Evolutionary conservation across 139 green algal genomes (phyloP), one percentile per base, ranked within the genome.

Genomic region (Closterium sp.): DNA sequence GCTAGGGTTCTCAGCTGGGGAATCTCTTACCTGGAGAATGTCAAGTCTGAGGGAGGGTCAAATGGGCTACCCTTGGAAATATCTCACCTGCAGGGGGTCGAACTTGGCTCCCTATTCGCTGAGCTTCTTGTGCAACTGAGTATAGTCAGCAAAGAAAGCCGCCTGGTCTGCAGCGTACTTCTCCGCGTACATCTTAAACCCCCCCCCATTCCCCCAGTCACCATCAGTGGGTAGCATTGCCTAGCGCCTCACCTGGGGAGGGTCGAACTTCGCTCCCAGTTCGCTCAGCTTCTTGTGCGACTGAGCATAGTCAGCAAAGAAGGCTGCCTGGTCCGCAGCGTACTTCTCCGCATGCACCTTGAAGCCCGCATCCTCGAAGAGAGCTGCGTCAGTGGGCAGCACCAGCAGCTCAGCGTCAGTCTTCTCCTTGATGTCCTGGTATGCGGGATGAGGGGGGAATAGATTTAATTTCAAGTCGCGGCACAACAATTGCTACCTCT

Each of bases 301-400:
- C 38, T 91, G 90, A 0, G 92, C 92, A 88, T 98, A 98, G 90
- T 98, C 97, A 0, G 90, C 81, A 84, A 97, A 98, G 96, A 99
- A 99, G 16, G 94, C 95, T 3, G 92, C 97, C 93, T 99, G 91
- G 93, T 97, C 94, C 0, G 87, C 95, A 0, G 96, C 96, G 93
- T 98, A 99, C 95, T 97, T 97, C 95, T 98, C 97, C 23, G 97
- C 97, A 88, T 95, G 43, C 34, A 93, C 91, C 97, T 94, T 96
- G 97, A 99, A 99, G 6, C 81, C 94, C 3, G 95, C 92, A 87
- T 99, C 97, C 88, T 97, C 95, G 91, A 98, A 98, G 3, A 99
- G 85, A 36, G 36, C 93, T 3, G 96, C 95, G 87, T 99, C 97
- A 0, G 97, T 99, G 1, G 93, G 90, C 94, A 99, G 95, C 87